phyloP scores from a whole-genome alignment of 164 flowering plant genomes.

The Aristolochia contorta region DNA sequence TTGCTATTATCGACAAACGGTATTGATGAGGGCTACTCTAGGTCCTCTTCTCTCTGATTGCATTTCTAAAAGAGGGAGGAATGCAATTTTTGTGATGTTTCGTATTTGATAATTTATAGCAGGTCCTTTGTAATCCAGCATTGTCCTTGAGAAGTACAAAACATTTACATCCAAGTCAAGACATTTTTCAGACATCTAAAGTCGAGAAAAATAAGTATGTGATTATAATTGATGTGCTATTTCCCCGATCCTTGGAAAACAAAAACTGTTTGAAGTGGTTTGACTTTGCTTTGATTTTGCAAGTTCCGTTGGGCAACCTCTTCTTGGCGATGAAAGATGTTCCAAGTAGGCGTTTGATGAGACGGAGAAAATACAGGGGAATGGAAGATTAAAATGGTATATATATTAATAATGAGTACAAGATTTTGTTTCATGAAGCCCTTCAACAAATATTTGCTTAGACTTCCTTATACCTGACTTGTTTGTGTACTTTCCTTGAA shows the following conservation, averaged over 20 bases:
- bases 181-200: no score
- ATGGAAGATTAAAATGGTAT: not conserved
- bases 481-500: no score
- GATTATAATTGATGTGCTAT: no score
- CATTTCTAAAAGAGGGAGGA: conserved; percentile 66
- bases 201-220: no score
- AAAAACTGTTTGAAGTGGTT: no score
- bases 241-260: no score
- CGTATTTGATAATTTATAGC: conserved; percentile 39
- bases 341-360: not conserved
- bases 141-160: no score
- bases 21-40: conserved; percentile 77
- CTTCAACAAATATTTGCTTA: no score
- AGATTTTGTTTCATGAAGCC: conserved; percentile 5
- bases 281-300: not conserved
- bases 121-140: no score
- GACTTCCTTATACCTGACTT: no score
- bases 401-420: not conserved
- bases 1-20: conserved; percentile 94
- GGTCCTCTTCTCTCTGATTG: conserved; percentile 88
- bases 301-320: conserved; percentile 36
- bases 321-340: conserved; percentile 28
- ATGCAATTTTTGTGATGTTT: conserved; percentile 63
- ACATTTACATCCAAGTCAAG: no score
- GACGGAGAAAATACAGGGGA: not conserved